These are phyloP conservation scores for Neurospora tetraspora DNA, from an alignment of 495 filamentous ascomycete species.

Conservation along the genomic window DNA sequence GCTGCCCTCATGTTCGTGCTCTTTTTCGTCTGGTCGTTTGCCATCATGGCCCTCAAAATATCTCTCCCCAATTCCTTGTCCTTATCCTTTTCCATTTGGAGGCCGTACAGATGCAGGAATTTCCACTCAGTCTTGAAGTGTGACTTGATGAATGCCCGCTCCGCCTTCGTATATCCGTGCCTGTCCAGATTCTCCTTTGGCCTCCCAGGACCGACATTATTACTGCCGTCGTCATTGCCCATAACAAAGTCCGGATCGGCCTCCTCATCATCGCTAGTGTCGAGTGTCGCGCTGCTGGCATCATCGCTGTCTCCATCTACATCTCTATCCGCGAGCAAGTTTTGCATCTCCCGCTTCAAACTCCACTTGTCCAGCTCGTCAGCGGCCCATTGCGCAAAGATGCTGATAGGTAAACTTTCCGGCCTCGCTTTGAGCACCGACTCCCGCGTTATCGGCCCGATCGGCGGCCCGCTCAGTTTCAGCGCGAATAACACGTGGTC, in stretches of 20 bases:
- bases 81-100: not conserved
- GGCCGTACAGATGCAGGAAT: not conserved
- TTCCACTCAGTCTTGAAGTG: not conserved
- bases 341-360: not conserved
- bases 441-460: not conserved
- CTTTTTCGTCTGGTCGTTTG: not conserved
- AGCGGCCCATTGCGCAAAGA: not conserved
- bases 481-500: not conserved
- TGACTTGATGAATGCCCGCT: not conserved
- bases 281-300: not conserved
- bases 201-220: not conserved
- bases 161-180: not conserved
- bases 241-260: not conserved
- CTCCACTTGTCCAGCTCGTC: not conserved
- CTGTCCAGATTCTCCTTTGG: not conserved
- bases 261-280: not conserved
- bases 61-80: not conserved
- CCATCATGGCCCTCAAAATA: not conserved
- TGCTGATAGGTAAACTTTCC: not conserved
- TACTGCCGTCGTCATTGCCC: not conserved
- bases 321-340: not conserved
- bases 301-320: not conserved
- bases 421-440: not conserved
- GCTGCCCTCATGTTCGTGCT: not conserved
- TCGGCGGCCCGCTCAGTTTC: not conserved